Evolutionary conservation across 352 stramenopile species (phyloP).

Genomic region (Pythium phragmitis): DNA sequence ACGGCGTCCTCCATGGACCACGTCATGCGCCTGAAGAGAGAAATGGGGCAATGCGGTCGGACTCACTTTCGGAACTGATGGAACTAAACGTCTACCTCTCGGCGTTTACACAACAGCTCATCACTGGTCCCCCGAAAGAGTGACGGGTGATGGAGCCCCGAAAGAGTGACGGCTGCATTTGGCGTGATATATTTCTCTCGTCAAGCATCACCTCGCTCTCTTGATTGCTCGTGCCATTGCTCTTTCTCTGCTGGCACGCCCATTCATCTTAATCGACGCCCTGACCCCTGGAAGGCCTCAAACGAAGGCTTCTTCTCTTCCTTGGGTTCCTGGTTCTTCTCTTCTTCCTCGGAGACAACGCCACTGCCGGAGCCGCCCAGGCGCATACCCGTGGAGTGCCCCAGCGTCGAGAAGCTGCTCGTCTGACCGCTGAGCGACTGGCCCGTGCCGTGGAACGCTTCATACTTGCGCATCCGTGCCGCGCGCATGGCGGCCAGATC

Average conservation of each 20-base stretch:
- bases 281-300: slow-evolving; percentile 67
- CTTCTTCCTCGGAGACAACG: slow-evolving; percentile 31
- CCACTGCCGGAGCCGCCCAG: slow-evolving; percentile 6
- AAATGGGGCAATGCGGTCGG: too few relatives aligned
- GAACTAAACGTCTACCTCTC: neutral
- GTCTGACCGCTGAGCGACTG: slow-evolving; percentile 64
- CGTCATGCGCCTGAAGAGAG: neutral
- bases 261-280: slow-evolving; percentile 35
- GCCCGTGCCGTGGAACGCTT: slow-evolving; percentile 82
- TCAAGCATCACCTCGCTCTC: neutral
- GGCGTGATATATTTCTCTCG: neutral
- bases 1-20: slow-evolving; percentile 5
- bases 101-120: slow-evolving; percentile 12
- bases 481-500: slow-evolving; percentile 67
- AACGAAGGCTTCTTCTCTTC: slow-evolving; percentile 36
- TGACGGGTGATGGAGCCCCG: neutral
- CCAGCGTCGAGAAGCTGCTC: slow-evolving; percentile 34
- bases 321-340: slow-evolving; percentile 43
- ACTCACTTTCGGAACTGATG: slow-evolving; percentile 3
- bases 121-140: neutral
- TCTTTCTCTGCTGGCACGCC: neutral
- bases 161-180: neutral
- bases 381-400: slow-evolving; percentile 7
- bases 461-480: slow-evolving; percentile 74
- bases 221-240: neutral